These are phyloP conservation scores for Diaporthe sp. DNA, from an alignment of 2,329 filamentous ascomycete genomes.

Conservation along the genomic window DNA sequence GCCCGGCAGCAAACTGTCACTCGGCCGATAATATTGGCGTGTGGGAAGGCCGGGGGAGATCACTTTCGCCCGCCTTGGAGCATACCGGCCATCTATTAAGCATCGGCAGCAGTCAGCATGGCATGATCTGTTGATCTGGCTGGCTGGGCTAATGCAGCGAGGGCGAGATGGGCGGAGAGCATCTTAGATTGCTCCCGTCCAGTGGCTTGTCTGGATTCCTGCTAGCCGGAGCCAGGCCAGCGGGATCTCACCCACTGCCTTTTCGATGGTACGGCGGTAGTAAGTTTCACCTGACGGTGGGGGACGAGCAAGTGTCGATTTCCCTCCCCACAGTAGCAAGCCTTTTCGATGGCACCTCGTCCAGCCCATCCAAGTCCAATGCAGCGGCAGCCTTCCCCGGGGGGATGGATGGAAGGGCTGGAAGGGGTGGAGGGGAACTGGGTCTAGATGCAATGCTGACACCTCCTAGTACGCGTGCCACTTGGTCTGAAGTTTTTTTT, in stretches of 20 bases:
- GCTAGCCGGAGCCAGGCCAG: conserved; percentile 12
- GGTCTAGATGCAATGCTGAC: conserved; percentile 24
- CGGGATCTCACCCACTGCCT: conserved; percentile 1
- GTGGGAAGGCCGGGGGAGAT: neutral
- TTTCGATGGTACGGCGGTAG: conserved; percentile 30
- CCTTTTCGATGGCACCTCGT: neutral
- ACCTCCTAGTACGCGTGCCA: neutral
- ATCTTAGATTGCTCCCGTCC: conserved; percentile 27
- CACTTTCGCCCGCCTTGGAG: neutral
- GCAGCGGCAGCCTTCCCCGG: conserved; percentile 28
- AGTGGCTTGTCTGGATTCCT: neutral
- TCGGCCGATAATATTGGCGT: conserved; percentile 23
- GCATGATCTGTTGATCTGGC: conserved; percentile 5
- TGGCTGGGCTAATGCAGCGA: conserved; percentile 26
- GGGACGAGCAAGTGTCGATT: conserved; percentile 5
- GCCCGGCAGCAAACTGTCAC: neutral
- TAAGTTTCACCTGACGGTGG: conserved; percentile 25
- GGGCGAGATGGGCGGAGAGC: conserved; percentile 8
- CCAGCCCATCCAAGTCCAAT: conserved; percentile 15
- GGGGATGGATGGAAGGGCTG: neutral
- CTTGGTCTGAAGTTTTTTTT: neutral
- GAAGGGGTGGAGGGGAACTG: conserved; percentile 15
- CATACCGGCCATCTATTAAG: conserved; percentile 23
- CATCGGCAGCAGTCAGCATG: conserved; percentile 2
- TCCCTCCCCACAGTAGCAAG: neutral